A percentile compares a stretch with the other conserved stretches of the same genome.
Conservation (phyloP, 495 filamentous ascomycete species). For the Penicillium chermesinum region DNA sequence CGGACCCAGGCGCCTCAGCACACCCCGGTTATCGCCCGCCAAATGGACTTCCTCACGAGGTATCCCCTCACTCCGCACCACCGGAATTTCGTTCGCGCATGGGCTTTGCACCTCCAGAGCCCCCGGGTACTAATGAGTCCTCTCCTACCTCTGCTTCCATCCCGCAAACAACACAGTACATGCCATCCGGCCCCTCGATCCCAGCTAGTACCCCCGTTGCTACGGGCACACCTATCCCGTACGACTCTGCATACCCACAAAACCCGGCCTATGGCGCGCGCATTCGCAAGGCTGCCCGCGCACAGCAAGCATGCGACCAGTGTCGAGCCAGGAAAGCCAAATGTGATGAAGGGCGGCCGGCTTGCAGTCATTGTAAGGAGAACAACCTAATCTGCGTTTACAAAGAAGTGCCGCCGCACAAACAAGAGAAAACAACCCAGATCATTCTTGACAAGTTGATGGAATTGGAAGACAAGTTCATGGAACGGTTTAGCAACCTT, state of each 20-base stretch:
- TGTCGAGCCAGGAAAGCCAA: slow-evolving; percentile 60
- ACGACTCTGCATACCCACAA: slow-evolving; percentile 30
- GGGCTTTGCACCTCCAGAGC: slow-evolving; percentile 29
- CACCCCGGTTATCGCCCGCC: slow-evolving; percentile 27
- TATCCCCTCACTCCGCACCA: slow-evolving; percentile 32
- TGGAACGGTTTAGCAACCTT: background rate
- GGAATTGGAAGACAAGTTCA: slow-evolving; percentile 25
- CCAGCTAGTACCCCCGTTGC: slow-evolving; percentile 11
- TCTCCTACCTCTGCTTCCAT: slow-evolving; percentile 21
- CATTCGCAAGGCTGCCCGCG: slow-evolving; percentile 40
- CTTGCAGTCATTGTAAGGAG: slow-evolving; percentile 56
- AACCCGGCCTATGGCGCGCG: slow-evolving; percentile 32
- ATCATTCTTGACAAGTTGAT: slow-evolving; percentile 29
- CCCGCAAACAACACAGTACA: slow-evolving; percentile 25
- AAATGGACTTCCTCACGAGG: slow-evolving; percentile 35
- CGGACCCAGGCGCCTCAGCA: slow-evolving; percentile 19
- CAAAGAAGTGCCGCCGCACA: slow-evolving; percentile 56
- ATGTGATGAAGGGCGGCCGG: slow-evolving; percentile 56
- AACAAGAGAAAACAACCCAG: slow-evolving; percentile 45
- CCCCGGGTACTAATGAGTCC: slow-evolving; percentile 23
- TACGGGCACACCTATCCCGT: slow-evolving; percentile 15
- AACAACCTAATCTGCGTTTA: slow-evolving; percentile 52
- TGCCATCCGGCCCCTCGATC: slow-evolving; percentile 20
- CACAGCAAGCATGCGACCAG: slow-evolving; percentile 52
- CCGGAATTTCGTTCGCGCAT: slow-evolving; percentile 38